Conservation (phyloP, 345 rosid species). For the sweet orange (Citrus sinensis) region DVS_A1.0 CM039167.1:28992501-28993000, state of each 20-base stretch:
- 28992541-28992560: neutral
- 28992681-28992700: neutral
- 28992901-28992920: no score
- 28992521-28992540: slow-evolving; percentile 12
- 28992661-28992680: neutral
- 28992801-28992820: neutral
- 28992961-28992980: no score
- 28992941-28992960: no score
- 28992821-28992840: neutral
- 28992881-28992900: no score
- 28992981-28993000: no score
- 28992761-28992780: no score
- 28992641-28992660: neutral
- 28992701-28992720: no score
- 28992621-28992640: slow-evolving; percentile 6
- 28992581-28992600: neutral
- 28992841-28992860: no score
- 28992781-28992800: neutral
- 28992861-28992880: no score
- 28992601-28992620: slow-evolving; percentile 1
- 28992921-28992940: no score
- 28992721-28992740: no score
- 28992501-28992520: slow-evolving; percentile 22
- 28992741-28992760: no score
- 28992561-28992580: neutral